Conservation (phyloP, 1,139 yeast genomes). For the Kodamaea plutei region DNA sequence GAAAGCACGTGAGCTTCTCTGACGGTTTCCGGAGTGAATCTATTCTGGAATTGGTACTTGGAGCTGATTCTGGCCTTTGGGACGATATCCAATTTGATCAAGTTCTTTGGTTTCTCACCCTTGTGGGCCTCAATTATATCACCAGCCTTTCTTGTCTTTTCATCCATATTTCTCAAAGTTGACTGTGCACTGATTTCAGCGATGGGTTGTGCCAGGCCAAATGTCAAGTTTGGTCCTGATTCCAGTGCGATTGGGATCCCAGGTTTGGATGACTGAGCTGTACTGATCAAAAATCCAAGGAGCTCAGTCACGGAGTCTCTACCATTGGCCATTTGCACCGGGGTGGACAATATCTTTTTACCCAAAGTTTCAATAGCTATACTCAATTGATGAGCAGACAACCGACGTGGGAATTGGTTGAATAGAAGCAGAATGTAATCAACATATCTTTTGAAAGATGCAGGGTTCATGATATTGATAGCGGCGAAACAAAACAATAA, state of each 20-base stretch:
- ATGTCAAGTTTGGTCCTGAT: constrained; percentile 13
- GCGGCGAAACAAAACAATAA: constrained; percentile 44
- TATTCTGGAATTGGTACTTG: constrained; percentile 20
- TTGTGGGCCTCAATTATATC: constrained; percentile 32
- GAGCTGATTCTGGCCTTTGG: constrained; percentile 15
- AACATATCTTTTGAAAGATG: constrained; percentile 29
- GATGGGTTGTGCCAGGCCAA: constrained; percentile 39
- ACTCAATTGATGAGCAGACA: constrained; percentile 55
- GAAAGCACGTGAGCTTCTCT: constrained; percentile 51
- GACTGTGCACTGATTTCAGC: constrained; percentile 35
- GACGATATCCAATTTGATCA: constrained; percentile 18
- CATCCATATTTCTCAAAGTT: constrained; percentile 29
- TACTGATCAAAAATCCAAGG: constrained; percentile 37
- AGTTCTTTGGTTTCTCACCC: constrained; percentile 31
- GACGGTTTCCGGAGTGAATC: constrained; percentile 37
- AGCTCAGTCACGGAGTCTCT: constrained; percentile 30
- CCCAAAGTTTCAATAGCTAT: constrained; percentile 60
- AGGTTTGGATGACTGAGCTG: constrained; percentile 30
- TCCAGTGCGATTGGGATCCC: constrained; percentile 22
- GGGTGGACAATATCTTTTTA: constrained; percentile 44
- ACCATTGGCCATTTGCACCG: constrained; percentile 23
- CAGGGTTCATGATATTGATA: constrained; percentile 15
- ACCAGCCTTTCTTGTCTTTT: constrained; percentile 10
- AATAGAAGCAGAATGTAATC: constrained; percentile 31
- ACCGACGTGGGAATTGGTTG: constrained; percentile 51